Base-by-base conservation (phyloP, 2,329 filamentous ascomycete species). In the Botrytis fabae region DNA sequence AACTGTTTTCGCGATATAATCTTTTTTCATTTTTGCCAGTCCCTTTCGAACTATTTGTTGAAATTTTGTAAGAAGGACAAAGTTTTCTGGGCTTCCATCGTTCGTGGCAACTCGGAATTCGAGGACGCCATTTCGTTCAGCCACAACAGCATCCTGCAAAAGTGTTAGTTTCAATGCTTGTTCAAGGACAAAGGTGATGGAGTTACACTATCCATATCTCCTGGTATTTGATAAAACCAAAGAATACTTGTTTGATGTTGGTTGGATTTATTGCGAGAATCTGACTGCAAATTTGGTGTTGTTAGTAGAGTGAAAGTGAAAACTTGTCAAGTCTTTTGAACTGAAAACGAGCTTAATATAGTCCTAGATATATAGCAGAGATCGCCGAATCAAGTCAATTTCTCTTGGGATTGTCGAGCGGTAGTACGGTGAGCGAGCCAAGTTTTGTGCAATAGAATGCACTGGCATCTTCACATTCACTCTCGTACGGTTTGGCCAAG, bases 191-290 rank as follows among this genome's bases (percentile, higher is more conserved):
- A 42, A 32, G 7, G 22, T 6, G 35, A 25, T 42, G 0, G 8
- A 69, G 48, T 69, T 42, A 57, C 65, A 18, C 18, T 42, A 10
- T 69, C 48, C 48, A 57, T 69, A 1, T 42, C 44, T 69, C 38
- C 48, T 57, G 35, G 6, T 12, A 1, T 32, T 44, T 57, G 8
- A 42, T 25, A 22, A 54, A 57, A 9, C 42, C 22, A n/a, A 51
- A 28, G 12, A 32, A 42, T 69, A 3, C 10, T 32, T 57, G 28
- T 32, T 48, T 7, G 22, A 6, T 32, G 4, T 20, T 18, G 18
- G 7, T n/a, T 12, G 28, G 25, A 42, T 42, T 9, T 9, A 10
- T 68, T 42, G 25, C 14, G 35, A 16, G 22, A 28, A 44, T 57
- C 51, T 57, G 18, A n/a, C 42, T 22, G 38, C n/a, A 42, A 38